These are phyloP conservation scores for Sarocladiaceae sp. DNA, from an alignment of 2,329 filamentous ascomycete genomes.

Conservation along the genomic window DNA sequence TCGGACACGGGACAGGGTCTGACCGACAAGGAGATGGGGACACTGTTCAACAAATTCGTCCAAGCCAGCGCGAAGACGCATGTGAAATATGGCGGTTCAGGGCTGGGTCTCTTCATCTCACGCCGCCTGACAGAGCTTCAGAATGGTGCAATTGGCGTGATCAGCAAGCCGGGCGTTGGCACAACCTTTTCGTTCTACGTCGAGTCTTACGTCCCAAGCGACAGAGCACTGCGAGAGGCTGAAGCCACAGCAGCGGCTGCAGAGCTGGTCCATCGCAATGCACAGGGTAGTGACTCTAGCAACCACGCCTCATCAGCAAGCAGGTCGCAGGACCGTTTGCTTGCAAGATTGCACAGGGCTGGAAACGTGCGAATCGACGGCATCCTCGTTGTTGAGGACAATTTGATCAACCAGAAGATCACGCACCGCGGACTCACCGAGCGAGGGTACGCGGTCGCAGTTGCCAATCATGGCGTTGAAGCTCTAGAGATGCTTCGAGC, in stretches of 20 bases:
- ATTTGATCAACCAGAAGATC: constrained; percentile 54
- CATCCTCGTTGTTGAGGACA: constrained; percentile 54
- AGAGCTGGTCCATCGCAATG: constrained; percentile 17
- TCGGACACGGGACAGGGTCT: constrained; percentile 72
- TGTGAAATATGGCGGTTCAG: constrained; percentile 72
- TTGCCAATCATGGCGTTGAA: constrained; percentile 52
- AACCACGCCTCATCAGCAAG: neutral
- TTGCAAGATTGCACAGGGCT: constrained; percentile 13
- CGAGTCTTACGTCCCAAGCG: constrained; percentile 43
- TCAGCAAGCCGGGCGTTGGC: constrained; percentile 61
- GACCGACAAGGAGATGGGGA: constrained; percentile 62
- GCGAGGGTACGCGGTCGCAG: constrained; percentile 42
- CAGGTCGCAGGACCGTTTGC: constrained; percentile 4
- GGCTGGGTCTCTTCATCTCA: constrained; percentile 73
- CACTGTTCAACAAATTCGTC: constrained; percentile 72
- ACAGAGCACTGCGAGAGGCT: constrained; percentile 33
- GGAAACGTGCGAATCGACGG: constrained; percentile 27
- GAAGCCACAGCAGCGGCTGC: constrained; percentile 28
- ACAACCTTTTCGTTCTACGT: constrained; percentile 73
- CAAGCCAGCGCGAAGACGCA: constrained; percentile 72
- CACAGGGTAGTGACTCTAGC: neutral
- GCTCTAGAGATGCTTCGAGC: constrained; percentile 42
- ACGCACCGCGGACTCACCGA: constrained; percentile 44
- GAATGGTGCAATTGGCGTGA: constrained; percentile 71
- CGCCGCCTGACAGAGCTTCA: constrained; percentile 74